Evolutionary conservation across 768 basidiomycete genomes (phyloP).

Genomic region (Tephrocybe rancida): DNA sequence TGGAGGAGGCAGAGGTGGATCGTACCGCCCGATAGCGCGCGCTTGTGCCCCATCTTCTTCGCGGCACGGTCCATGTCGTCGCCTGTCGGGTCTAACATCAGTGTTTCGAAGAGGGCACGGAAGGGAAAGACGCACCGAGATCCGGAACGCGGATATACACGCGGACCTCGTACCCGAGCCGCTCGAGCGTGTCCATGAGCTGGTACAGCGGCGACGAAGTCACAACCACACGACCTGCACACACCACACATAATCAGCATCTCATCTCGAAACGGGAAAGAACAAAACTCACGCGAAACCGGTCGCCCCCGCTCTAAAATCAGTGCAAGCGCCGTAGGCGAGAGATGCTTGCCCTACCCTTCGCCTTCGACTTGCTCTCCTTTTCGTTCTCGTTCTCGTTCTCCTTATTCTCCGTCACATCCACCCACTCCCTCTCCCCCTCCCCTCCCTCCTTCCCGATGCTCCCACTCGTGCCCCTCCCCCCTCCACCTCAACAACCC

Average conservation of each 20-base stretch:
- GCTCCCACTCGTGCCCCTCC: no score
- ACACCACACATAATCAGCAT: background rate
- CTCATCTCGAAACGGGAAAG: background rate
- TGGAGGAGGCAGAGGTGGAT: background rate
- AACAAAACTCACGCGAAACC: constrained; percentile 49
- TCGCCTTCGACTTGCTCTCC: background rate
- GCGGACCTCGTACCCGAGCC: constrained; percentile 74
- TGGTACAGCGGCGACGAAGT: constrained; percentile 87
- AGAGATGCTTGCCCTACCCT: constrained; percentile 54
- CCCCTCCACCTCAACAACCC: no score
- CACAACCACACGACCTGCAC: constrained; percentile 64
- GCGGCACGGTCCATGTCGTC: constrained; percentile 56
- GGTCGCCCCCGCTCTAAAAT: constrained; percentile 83
- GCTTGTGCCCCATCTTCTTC: constrained; percentile 20
- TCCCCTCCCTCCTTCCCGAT: no score
- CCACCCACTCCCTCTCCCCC: background rate
- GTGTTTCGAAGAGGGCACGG: background rate
- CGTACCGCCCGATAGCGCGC: constrained; percentile 6
- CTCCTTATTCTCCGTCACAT: background rate
- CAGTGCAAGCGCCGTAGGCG: constrained; percentile 75
- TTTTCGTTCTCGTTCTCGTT: background rate
- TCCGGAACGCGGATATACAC: constrained; percentile 75
- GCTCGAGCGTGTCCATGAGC: constrained; percentile 70
- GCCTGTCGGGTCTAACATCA: constrained; percentile 27
- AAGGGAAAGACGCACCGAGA: constrained; percentile 33